Percentiles rank a stretch among this genome's conserved stretches.
phyloP scores from a whole-genome alignment of 345 rosid species.

The Eucalyptus pumila region DNA sequence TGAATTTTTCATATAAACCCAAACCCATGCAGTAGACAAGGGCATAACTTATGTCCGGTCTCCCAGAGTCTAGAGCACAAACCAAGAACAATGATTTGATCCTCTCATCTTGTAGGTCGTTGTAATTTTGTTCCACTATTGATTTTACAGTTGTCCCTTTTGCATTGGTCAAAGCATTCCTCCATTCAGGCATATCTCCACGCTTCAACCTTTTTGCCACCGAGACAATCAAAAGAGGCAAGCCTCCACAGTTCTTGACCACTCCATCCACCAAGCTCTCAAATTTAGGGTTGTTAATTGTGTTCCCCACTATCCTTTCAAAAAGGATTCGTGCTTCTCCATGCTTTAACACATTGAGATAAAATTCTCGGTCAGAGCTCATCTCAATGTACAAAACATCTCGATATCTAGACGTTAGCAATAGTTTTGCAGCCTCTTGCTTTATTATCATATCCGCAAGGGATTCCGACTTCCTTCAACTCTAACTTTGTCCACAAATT shows the following conservation, averaged over 20 bases:
- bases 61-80: accelerated
- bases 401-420: not conserved
- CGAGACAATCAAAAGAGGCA: not conserved
- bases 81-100: not conserved
- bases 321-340: not conserved
- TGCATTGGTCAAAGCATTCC: not conserved
- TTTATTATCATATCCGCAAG: not conserved
- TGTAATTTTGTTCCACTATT: too few species aligned
- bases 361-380: not conserved
- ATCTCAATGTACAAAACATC: not conserved
- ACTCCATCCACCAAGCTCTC: not conserved
- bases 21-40: not conserved
- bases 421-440: not conserved
- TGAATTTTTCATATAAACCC: not conserved
- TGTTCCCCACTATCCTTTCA: not conserved
- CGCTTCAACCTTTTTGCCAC: not conserved
- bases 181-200: not conserved
- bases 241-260: not conserved
- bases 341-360: not conserved
- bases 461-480: not conserved
- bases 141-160: accelerated
- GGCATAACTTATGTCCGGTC: accelerated
- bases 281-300: accelerated
- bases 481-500: not conserved
- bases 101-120: not conserved